These are phyloP conservation scores for Zymoseptoria tritici DNA, from an alignment of 2,329 filamentous ascomycete genomes.

Conservation along the genomic window DNA sequence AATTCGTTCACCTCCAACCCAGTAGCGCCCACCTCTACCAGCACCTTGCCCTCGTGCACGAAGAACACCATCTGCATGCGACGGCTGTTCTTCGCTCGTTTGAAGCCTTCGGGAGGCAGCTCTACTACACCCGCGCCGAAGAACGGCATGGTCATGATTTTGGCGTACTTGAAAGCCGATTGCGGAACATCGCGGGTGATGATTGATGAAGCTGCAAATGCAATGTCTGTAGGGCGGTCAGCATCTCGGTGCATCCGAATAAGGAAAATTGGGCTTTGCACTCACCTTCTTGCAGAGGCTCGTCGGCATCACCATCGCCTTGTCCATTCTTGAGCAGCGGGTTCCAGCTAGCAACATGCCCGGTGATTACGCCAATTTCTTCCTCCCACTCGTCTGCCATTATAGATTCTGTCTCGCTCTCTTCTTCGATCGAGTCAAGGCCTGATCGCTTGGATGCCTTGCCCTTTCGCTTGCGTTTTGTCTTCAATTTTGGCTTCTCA, in stretches of 20 bases:
- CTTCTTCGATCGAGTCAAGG: constrained; percentile 31
- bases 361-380: constrained; percentile 56
- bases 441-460: constrained; percentile 31
- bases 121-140: constrained; percentile 88
- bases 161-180: constrained; percentile 78
- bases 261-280: neutral
- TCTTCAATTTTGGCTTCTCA: constrained; percentile 25
- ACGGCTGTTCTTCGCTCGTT: constrained; percentile 83
- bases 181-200: constrained; percentile 51
- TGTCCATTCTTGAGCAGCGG: constrained; percentile 19
- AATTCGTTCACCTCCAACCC: constrained; percentile 58
- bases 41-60: constrained; percentile 73
- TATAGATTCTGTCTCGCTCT: constrained; percentile 47
- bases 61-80: constrained; percentile 98
- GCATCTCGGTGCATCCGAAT: constrained; percentile 3
- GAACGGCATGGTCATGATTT: constrained; percentile 75
- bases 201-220: constrained; percentile 51
- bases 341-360: constrained; percentile 55
- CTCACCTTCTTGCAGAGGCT: constrained; percentile 37
- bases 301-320: constrained; percentile 21
- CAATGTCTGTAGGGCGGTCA: constrained; percentile 44
- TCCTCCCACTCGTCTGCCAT: constrained; percentile 62
- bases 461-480: constrained; percentile 25
- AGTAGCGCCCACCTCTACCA: constrained; percentile 57
- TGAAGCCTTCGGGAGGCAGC: constrained; percentile 71